phyloP scores from a whole-genome alignment of 1,284 basidiomycete species.

The Phaffia rhodozyma region DNA sequence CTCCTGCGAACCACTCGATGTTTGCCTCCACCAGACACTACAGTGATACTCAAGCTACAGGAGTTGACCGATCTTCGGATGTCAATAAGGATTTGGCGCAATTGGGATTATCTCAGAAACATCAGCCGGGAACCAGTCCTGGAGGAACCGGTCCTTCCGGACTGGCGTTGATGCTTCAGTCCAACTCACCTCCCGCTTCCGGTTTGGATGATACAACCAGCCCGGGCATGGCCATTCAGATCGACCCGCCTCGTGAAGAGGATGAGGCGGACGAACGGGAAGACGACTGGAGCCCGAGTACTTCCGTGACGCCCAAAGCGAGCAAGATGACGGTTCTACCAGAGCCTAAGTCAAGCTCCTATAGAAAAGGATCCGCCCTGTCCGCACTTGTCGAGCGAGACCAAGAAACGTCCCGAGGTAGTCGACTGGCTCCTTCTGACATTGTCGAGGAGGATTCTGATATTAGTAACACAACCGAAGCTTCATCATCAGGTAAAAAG shows the following conservation, averaged over 20 bases:
- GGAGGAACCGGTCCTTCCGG: background rate
- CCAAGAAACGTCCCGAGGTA: too few relatives aligned
- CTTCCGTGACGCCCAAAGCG: too few relatives aligned
- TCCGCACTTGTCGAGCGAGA: too few relatives aligned
- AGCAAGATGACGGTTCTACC: too few relatives aligned
- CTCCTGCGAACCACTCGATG: background rate
- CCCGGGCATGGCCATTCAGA: background rate
- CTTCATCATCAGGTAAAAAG: too few relatives aligned
- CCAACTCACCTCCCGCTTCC: background rate
- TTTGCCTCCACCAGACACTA: background rate
- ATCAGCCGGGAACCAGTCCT: background rate
- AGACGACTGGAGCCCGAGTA: background rate
- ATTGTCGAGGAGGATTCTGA: too few relatives aligned
- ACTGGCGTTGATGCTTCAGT: background rate
- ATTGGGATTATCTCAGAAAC: background rate
- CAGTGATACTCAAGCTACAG: background rate
- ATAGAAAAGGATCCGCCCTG: too few relatives aligned
- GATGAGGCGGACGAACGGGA: background rate
- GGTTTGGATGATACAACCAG: background rate
- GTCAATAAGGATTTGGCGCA: background rate
- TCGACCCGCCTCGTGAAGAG: background rate
- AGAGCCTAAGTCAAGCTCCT: too few relatives aligned
- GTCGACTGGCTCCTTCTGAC: too few relatives aligned
- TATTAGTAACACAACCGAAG: too few relatives aligned
- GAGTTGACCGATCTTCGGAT: background rate